phyloP scores from a whole-genome alignment of 1,284 basidiomycete genomes.

The Ceratobasidium sp. region DNA sequence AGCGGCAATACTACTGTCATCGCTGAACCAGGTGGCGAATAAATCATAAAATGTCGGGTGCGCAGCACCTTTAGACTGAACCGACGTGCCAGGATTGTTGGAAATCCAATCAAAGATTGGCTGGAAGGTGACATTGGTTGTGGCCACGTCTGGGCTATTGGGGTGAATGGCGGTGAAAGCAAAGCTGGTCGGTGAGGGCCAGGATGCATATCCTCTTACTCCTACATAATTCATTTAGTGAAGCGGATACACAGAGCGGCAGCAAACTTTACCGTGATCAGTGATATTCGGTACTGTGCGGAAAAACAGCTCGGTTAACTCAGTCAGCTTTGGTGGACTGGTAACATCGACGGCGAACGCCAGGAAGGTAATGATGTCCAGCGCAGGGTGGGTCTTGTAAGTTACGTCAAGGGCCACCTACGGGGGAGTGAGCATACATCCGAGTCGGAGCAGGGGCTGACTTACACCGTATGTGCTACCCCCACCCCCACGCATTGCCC shows the following conservation, averaged over 20 bases:
- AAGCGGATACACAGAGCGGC: background rate
- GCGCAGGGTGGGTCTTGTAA: slow-evolving; percentile 22
- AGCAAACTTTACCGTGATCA: background rate
- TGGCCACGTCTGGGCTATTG: background rate
- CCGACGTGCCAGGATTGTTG: slow-evolving; percentile 2
- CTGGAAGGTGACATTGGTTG: background rate
- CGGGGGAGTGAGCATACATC: background rate
- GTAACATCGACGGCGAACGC: background rate
- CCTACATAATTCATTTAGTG: background rate
- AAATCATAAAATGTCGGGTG: slow-evolving; percentile 18
- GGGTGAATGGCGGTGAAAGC: slow-evolving; percentile 8
- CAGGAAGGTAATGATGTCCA: background rate
- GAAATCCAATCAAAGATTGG: slow-evolving; percentile 26
- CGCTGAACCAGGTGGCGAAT: background rate
- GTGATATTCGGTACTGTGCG: slow-evolving; percentile 10
- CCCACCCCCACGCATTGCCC: slow-evolving; percentile 47
- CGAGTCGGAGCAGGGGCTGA: background rate
- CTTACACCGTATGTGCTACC: slow-evolving; percentile 32
- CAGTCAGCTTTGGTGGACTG: background rate
- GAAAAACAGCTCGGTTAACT: background rate
- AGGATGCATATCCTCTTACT: slow-evolving; percentile 11
- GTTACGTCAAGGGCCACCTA: slow-evolving; percentile 15
- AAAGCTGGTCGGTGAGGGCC: background rate
- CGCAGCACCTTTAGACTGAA: background rate
- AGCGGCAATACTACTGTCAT: background rate